Conservation (phyloP, 176 grass and related monocot genomes). For the Bolboschoenus planiculmis region DNA sequence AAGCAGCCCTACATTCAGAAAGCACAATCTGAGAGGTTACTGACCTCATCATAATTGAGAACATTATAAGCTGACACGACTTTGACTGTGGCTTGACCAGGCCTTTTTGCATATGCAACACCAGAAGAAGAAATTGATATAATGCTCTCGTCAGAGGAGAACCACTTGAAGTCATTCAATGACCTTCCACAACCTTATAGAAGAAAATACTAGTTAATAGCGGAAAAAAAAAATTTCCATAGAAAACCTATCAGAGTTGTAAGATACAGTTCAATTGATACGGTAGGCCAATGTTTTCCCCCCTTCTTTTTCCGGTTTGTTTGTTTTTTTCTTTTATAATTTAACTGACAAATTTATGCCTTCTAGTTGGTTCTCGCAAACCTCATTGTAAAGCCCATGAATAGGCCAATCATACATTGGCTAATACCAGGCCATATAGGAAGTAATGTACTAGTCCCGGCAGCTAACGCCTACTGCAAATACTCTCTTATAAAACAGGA, state of each 20-base stretch:
- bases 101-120: slow-evolving; percentile 46
- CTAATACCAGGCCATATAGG: background rate
- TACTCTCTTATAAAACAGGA: background rate
- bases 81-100: slow-evolving; percentile 76
- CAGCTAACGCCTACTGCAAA: background rate
- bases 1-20: background rate
- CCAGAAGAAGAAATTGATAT: slow-evolving; percentile 61
- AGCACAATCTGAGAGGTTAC: slow-evolving; percentile 23
- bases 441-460: background rate
- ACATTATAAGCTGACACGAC: slow-evolving; percentile 65
- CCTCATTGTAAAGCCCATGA: background rate
- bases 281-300: background rate
- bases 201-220: slow-evolving; percentile 32
- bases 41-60: slow-evolving; percentile 81
- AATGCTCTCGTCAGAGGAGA: slow-evolving; percentile 61
- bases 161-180: slow-evolving; percentile 63
- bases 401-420: background rate
- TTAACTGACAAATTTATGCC: background rate
- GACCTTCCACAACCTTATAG: slow-evolving; percentile 69
- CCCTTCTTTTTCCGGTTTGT: background rate
- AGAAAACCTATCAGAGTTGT: background rate
- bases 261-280: background rate
- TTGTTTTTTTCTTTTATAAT: background rate
- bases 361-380: background rate
- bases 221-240: background rate